Percentiles rank a stretch among this genome's conserved stretches.
Conservation (phyloP, 2,329 filamentous ascomycete species). For the Beauveria asiatica region DNA sequence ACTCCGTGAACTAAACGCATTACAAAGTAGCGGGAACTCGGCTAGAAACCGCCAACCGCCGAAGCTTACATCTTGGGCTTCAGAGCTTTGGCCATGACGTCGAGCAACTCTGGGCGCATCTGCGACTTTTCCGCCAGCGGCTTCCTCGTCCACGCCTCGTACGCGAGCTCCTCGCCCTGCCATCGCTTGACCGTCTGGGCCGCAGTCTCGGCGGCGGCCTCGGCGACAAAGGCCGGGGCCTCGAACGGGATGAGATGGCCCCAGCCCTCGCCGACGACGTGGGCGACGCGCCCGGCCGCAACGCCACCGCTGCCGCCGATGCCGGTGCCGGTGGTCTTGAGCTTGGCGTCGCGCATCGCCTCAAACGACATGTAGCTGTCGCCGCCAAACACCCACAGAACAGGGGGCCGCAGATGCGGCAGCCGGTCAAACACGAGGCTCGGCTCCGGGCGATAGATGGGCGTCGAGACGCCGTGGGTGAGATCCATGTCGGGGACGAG, state of each 20-base stretch:
- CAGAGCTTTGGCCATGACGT: slow-evolving; percentile 46
- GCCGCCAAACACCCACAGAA: slow-evolving; percentile 62
- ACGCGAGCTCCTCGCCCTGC: slow-evolving; percentile 47
- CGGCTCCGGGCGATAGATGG: slow-evolving; percentile 62
- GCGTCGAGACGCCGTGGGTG: slow-evolving; percentile 29
- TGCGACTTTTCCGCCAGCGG: slow-evolving; percentile 45
- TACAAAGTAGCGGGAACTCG: background rate
- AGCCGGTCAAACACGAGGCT: slow-evolving; percentile 47
- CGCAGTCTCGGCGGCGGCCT: slow-evolving; percentile 49
- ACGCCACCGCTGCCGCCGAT: slow-evolving; percentile 59
- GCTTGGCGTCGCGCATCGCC: slow-evolving; percentile 45
- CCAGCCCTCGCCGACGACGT: slow-evolving; percentile 52
- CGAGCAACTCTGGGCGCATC: slow-evolving; percentile 30
- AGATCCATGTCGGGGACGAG: slow-evolving; percentile 39
- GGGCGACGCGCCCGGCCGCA: slow-evolving; percentile 56
- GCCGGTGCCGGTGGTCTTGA: slow-evolving; percentile 55
- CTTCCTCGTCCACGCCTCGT: slow-evolving; percentile 45
- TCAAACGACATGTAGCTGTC: slow-evolving; percentile 47
- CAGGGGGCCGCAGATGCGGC: slow-evolving; percentile 51
- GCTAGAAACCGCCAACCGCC: background rate
- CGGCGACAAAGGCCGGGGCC: slow-evolving; percentile 57
- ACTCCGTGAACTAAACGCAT: too few relatives aligned
- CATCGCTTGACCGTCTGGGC: slow-evolving; percentile 47
- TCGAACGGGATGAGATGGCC: slow-evolving; percentile 87
- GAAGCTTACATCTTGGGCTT: slow-evolving; percentile 14